Percentiles rank a stretch among this genome's conserved stretches.
Evolutionary conservation across 345 rosid species (phyloP).

Genomic region (Pistacia vera): DNA sequence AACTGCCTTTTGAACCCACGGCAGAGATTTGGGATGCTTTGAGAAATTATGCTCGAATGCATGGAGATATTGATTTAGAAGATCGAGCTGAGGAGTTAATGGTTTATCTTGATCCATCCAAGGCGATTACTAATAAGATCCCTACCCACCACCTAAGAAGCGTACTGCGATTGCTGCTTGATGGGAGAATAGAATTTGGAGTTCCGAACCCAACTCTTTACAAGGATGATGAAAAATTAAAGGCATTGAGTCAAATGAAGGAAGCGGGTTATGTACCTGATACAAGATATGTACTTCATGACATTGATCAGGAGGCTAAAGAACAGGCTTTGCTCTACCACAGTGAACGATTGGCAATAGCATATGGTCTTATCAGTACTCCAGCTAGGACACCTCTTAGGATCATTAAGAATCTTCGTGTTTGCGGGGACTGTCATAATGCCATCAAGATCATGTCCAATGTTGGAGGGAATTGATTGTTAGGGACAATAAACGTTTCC

Average conservation of each 20-base stretch:
- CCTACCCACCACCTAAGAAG: constrained; percentile 57
- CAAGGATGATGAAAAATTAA: constrained; percentile 69
- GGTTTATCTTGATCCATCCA: constrained; percentile 63
- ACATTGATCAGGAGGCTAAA: constrained; percentile 83
- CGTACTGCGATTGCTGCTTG: constrained; percentile 53
- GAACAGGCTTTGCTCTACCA: constrained; percentile 81
- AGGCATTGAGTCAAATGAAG: constrained; percentile 49
- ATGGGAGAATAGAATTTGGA: constrained; percentile 66
- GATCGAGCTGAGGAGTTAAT: constrained; percentile 60
- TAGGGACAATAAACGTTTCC: constrained; percentile 83
- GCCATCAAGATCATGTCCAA: constrained; percentile 84
- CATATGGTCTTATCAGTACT: constrained; percentile 75
- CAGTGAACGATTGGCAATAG: constrained; percentile 81
- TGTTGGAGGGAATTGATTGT: constrained; percentile 69
- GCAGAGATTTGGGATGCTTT: constrained; percentile 68
- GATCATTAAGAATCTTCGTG: constrained; percentile 80
- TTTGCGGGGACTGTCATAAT: constrained; percentile 78
- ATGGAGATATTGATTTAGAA: constrained; percentile 73
- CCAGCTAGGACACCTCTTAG: constrained; percentile 66
- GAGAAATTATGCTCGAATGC: constrained; percentile 53
- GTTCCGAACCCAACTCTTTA: constrained; percentile 60
- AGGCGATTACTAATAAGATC: constrained; percentile 46
- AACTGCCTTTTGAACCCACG: constrained; percentile 58
- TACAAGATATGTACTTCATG: constrained; percentile 71
- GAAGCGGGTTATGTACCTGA: constrained; percentile 64